A percentile compares a stretch with the other conserved stretches of the same genome.
Evolutionary conservation across 2,329 filamentous ascomycete genomes (phyloP).

Genomic region (Colletotrichum graminicola): DNA sequence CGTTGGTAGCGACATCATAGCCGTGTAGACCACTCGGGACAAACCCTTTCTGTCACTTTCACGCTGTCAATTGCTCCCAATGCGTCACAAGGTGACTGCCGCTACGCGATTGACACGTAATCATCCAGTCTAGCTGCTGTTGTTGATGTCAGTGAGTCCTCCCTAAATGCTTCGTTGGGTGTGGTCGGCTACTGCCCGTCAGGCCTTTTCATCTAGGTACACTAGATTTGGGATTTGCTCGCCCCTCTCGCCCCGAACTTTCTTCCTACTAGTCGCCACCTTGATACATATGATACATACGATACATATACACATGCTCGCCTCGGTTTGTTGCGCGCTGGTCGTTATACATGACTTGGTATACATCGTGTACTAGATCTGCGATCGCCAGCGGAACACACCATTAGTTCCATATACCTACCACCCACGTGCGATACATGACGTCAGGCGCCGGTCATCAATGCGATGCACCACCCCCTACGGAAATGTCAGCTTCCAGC

Average conservation of each 20-base stretch:
- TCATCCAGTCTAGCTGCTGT: slow-evolving; percentile 11
- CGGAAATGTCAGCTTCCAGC: slow-evolving; percentile 7
- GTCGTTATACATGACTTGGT: slow-evolving; percentile 2
- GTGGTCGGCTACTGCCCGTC: not conserved
- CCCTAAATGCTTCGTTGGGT: not conserved
- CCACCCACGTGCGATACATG: slow-evolving; percentile 32
- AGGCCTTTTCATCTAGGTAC: not conserved
- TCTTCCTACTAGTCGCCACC: not conserved
- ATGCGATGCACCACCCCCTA: slow-evolving; percentile 26
- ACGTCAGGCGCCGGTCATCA: slow-evolving; percentile 34
- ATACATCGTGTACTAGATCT: slow-evolving; percentile 2
- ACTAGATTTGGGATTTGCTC: not conserved
- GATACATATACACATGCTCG: not conserved
- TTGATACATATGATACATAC: too few species aligned
- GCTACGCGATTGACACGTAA: slow-evolving; percentile 40
- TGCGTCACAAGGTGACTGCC: slow-evolving; percentile 37
- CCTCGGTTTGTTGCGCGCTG: not conserved
- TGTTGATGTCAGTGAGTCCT: slow-evolving; percentile 13
- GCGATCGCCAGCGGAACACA: slow-evolving; percentile 26
- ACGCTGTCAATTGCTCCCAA: slow-evolving; percentile 26
- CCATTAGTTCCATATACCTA: slow-evolving; percentile 2
- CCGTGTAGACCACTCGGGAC: slow-evolving; percentile 11
- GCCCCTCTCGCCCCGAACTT: not conserved
- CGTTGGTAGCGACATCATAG: slow-evolving; percentile 21
- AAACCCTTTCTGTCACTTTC: slow-evolving; percentile 31